phyloP scores from a whole-genome alignment of 805 yeast genomes.

The Metschnikowia picachoensis region DNA sequence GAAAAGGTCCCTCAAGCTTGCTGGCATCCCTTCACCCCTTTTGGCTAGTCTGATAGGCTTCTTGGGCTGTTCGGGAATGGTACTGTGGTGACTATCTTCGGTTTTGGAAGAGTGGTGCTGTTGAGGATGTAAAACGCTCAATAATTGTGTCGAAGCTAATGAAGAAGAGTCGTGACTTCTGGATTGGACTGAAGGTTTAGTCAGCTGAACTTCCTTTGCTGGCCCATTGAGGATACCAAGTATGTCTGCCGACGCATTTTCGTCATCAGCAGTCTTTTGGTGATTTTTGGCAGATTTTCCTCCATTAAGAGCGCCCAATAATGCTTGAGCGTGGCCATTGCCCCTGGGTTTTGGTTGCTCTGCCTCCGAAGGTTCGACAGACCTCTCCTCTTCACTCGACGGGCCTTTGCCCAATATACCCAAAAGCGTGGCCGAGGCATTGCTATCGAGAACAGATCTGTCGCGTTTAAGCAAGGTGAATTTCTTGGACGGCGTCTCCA shows the following conservation, averaged over 20 bases:
- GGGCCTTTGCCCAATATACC: conserved; percentile 16
- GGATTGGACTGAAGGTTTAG: not conserved
- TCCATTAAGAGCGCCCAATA: conserved; percentile 18
- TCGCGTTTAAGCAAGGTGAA: conserved; percentile 17
- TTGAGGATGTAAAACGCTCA: conserved; percentile 6
- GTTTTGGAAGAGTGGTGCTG: not conserved
- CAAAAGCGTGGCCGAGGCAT: conserved; percentile 16
- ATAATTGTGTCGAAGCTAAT: conserved; percentile 6
- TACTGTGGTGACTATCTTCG: too few species aligned
- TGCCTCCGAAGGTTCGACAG: conserved; percentile 3
- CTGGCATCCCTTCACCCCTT: conserved; percentile 7
- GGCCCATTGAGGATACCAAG: conserved; percentile 8
- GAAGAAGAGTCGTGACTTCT: not conserved
- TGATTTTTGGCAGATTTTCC: not conserved
- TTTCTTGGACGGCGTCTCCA: conserved; percentile 14
- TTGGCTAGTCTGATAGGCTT: conserved; percentile 13
- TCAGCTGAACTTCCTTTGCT: not conserved
- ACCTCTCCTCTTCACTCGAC: not conserved
- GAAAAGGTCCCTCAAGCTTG: not conserved
- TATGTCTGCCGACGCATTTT: conserved; percentile 9
- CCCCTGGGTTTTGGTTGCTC: not conserved
- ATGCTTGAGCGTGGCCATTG: conserved; percentile 10
- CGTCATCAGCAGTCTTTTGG: not conserved
- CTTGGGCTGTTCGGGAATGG: not conserved
- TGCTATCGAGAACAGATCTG: conserved; percentile 5